These are phyloP conservation scores for Eucalyptus lansdowneana DNA, from an alignment of 345 rosid genomes.

Conservation along the genomic window DNA sequence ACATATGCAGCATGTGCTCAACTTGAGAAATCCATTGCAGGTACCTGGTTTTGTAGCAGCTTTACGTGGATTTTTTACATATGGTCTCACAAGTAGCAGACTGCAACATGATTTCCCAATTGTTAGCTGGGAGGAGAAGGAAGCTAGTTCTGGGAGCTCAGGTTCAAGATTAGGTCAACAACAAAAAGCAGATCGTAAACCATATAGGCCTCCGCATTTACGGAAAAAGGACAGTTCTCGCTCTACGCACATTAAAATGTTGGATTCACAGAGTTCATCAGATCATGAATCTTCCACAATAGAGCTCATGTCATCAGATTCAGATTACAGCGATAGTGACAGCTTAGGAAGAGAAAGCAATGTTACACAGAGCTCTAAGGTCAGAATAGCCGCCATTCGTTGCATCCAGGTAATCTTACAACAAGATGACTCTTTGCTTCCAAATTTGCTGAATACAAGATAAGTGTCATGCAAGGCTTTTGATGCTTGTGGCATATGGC, in stretches of 20 bases:
- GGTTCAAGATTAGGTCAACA: conserved; percentile 23
- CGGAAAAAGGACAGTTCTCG: conserved; percentile 46
- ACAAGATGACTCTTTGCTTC: neutral
- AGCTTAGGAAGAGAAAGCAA: conserved; percentile 34
- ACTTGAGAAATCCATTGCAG: conserved; percentile 18
- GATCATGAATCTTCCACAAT: conserved; percentile 32
- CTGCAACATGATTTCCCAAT: conserved; percentile 9
- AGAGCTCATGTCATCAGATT: conserved; percentile 65
- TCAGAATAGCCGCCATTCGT: conserved; percentile 67
- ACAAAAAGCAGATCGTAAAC: conserved; percentile 19
- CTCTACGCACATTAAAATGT: conserved; percentile 19
- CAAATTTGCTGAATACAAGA: neutral
- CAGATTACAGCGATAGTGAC: conserved; percentile 85
- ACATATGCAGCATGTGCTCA: neutral
- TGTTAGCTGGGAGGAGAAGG: conserved; percentile 26
- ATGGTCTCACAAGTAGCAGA: conserved; percentile 43
- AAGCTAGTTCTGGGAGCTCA: conserved; percentile 10
- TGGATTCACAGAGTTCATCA: conserved; percentile 20
- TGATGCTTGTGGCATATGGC: neutral
- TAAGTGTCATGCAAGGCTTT: neutral
- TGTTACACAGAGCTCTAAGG: conserved; percentile 42
- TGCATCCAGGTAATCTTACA: conserved; percentile 59
- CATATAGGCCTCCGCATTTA: conserved; percentile 90
- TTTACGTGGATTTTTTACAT: conserved; percentile 57
- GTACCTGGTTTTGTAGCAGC: conserved; percentile 75